Conservation (phyloP, 2,329 filamentous ascomycete species). For the Nannizzia gypsea region DNA sequence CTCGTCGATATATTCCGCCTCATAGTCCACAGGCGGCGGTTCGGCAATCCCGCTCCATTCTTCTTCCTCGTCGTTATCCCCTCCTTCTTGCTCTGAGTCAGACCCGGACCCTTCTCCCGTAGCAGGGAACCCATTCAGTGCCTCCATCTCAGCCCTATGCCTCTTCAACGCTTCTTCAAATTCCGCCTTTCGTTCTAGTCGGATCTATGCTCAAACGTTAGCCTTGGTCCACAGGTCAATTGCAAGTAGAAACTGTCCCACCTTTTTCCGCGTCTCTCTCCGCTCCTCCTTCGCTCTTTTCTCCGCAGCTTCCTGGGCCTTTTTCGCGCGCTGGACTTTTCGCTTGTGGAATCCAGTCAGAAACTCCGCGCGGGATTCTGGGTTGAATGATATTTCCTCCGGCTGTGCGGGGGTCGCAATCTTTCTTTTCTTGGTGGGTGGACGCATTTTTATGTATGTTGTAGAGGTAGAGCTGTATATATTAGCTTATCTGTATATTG, state of each 20-base stretch:
- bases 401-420: conserved; percentile 32
- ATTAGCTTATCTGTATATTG: background rate
- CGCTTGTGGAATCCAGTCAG: conserved; percentile 95
- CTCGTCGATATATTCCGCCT: conserved; percentile 93
- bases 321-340: conserved; percentile 72
- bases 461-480: no score
- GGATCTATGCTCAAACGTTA: conserved; percentile 45
- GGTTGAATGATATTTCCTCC: conserved; percentile 80
- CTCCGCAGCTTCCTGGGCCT: conserved; percentile 69
- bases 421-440: conserved; percentile 54
- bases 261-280: conserved; percentile 62
- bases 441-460: conserved; percentile 34
- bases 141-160: conserved; percentile 58
- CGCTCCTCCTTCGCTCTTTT: conserved; percentile 68
- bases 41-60: conserved; percentile 55
- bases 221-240: background rate
- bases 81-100: conserved; percentile 16
- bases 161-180: conserved; percentile 70
- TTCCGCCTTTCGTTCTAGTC: conserved; percentile 70
- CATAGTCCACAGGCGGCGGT: conserved; percentile 54
- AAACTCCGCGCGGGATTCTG: conserved; percentile 67
- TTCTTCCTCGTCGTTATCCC: conserved; percentile 33
- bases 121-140: conserved; percentile 39
- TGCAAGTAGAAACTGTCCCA: conserved; percentile 29
- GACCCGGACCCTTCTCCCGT: background rate